Base-by-base conservation (phyloP, 345 rosid genomes). In the Laguncularia racemosa region DNA sequence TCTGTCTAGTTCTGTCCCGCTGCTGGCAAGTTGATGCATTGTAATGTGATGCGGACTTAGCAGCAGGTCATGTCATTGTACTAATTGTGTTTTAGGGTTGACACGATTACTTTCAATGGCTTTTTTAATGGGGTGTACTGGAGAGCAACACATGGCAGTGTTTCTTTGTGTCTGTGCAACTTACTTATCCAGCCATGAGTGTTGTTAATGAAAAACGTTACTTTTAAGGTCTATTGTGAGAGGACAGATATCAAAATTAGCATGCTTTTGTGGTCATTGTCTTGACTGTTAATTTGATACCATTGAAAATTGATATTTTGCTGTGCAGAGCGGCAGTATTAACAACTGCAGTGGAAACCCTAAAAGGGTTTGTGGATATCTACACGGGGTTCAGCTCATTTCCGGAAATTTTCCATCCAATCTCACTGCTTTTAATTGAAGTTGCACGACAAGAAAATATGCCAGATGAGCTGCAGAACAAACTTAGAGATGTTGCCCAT, bases 341-440 rank as follows among this genome's bases (percentile, higher is more conserved):
- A 65, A 55, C 76, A 48, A 80, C 81, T 28, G 65, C 79, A 51
- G 59, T 69, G n/a, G 97, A 85, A 74, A 87, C 88, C 53, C 66
- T 93, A 26, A 59, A 58, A 46, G 92, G 92, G 47, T 87, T 83
- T 62, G 77, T 84, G 46, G 78, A 81, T 55, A 65, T 68, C 54
- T 69, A 76, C 67, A 67, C 66, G 57, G 84, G 61, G 53, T 69
- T 93, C 55, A 85, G 61, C 67, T 85, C 96, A 20, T 93, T 89
- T 55, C 86, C 92, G 10, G 96, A 89, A 73, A 67, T 84, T 11
- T 93, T 89, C 76, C 55, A 71, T 63, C 97, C 90, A 11, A 64
- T 89, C 20, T 71, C 91, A 38, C 33, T 63, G 7, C 71, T 84
- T 60, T 67, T 85, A 59, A 69, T 63, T 44, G 83, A 85, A 67